Evolutionary conservation across 1,284 basidiomycete genomes (phyloP).

Genomic region (Singerocomus inundabilis): DNA sequence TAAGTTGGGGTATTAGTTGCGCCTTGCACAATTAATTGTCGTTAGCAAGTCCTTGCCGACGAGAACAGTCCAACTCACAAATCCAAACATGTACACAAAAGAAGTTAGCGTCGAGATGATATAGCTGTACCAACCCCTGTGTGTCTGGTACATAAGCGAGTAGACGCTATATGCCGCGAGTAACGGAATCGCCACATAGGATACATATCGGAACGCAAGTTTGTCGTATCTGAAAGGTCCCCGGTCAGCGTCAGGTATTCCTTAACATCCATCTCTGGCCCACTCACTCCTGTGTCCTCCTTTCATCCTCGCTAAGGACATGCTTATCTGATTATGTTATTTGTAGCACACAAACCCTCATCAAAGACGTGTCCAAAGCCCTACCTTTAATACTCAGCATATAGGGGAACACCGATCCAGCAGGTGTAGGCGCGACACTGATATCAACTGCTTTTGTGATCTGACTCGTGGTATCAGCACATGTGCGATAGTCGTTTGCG

Average conservation of each 20-base stretch:
- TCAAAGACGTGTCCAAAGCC: constrained; percentile 19
- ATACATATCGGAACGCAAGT: constrained; percentile 88
- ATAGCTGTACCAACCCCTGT: constrained; percentile 95
- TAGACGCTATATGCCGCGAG: constrained; percentile 88
- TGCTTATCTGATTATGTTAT: constrained; percentile 72
- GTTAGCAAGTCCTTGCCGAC: constrained; percentile 16
- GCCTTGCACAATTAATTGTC: constrained; percentile 46
- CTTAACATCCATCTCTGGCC: not conserved
- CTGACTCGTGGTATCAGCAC: constrained; percentile 35
- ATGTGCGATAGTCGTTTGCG: constrained; percentile 13
- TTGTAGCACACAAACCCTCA: constrained; percentile 7
- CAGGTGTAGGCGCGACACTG: constrained; percentile 53
- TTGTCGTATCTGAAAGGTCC: constrained; percentile 64
- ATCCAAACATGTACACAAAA: constrained; percentile 96
- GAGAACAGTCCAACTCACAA: constrained; percentile 53
- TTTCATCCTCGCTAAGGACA: constrained; percentile 90
- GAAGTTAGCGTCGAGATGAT: constrained; percentile 84
- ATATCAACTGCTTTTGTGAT: constrained; percentile 90
- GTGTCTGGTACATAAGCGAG: constrained; percentile 85
- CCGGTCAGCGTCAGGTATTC: constrained; percentile 23
- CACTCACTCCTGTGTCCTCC: constrained; percentile 93
- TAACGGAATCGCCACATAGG: constrained; percentile 81
- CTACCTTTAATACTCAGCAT: constrained; percentile 77
- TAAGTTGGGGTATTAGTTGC: constrained; percentile 88
- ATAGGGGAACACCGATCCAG: constrained; percentile 76